Evolutionary conservation across 2,329 filamentous ascomycete species (phyloP).

Genomic region (Metarhizium sp.): DNA sequence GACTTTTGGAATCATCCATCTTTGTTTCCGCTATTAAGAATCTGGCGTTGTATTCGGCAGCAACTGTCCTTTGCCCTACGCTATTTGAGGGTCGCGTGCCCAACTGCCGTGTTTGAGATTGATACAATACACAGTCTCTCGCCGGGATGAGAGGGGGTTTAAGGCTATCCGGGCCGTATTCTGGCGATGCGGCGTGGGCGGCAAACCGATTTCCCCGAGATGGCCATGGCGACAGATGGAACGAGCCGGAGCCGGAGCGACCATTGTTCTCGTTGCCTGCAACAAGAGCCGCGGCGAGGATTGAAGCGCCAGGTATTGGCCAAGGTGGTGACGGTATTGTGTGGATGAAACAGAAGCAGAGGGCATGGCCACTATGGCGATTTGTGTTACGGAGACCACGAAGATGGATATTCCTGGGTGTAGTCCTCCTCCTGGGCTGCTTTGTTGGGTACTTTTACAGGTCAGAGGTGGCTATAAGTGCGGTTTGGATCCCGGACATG

Average conservation of each 20-base stretch:
- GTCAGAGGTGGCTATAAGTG: slow-evolving; percentile 31
- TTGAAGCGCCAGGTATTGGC: too few relatives aligned
- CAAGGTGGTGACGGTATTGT: neutral
- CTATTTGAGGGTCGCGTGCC: neutral
- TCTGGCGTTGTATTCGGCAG: too few relatives aligned
- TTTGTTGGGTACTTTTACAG: slow-evolving; percentile 24
- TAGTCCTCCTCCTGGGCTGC: slow-evolving; percentile 24
- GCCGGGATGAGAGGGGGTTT: neutral
- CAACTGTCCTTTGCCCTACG: too few relatives aligned
- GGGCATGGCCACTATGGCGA: neutral
- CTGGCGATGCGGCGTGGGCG: slow-evolving; percentile 1
- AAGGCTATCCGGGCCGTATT: neutral
- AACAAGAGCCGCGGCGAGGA: too few relatives aligned
- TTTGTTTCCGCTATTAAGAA: too few relatives aligned
- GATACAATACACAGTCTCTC: neutral
- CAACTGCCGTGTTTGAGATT: slow-evolving; percentile 1
- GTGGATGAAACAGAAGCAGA: slow-evolving; percentile 1
- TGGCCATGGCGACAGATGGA: neutral
- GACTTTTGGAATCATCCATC: too few relatives aligned
- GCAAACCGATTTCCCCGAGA: neutral
- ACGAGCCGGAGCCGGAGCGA: too few relatives aligned
- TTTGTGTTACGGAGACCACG: neutral
- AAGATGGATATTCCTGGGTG: slow-evolving; percentile 9
- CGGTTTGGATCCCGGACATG: slow-evolving; percentile 41
- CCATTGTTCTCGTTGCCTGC: too few relatives aligned